phyloP scores from a whole-genome alignment of 208 protist genomes.

The Trypanosoma congolense region DNA sequence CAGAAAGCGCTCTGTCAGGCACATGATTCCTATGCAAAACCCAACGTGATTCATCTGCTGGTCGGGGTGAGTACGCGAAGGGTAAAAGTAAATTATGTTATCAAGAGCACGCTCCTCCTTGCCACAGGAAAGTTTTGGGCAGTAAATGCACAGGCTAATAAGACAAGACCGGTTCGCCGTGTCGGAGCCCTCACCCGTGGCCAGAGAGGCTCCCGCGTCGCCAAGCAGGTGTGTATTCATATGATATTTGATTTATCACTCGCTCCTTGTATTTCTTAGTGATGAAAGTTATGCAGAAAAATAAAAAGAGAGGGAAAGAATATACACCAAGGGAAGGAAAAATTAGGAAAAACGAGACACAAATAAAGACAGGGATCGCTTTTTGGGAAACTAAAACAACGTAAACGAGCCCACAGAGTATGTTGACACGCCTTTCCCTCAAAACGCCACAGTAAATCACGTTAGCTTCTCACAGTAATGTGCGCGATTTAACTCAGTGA shows the following conservation, averaged over 20 bases:
- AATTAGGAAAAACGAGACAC: no score
- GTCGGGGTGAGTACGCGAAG: conserved; percentile 24
- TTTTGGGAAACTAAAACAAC: no score
- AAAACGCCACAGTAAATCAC: no score
- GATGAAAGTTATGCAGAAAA: neutral
- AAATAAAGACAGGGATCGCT: no score
- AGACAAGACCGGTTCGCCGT: conserved; percentile 7
- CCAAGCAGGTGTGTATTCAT: neutral
- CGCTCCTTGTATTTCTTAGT: neutral
- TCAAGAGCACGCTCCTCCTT: conserved; percentile 50
- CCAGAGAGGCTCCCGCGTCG: neutral
- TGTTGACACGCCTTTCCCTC: no score
- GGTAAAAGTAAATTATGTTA: conserved; percentile 69
- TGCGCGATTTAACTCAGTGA: no score
- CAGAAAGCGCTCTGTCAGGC: conserved; percentile 31
- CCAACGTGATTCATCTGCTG: conserved; percentile 67
- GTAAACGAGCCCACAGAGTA: no score
- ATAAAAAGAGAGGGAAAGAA: neutral
- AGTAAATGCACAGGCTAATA: conserved; percentile 46
- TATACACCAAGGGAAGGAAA: no score
- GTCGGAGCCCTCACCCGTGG: neutral
- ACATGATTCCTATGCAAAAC: conserved; percentile 56
- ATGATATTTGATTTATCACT: neutral
- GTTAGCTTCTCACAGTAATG: no score
- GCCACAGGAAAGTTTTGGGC: conserved; percentile 38